Percentiles rank a stretch among this genome's conserved stretches.
Evolutionary conservation across 108 stramenopile genomes (phyloP).

Genomic region (Chaetoceros tenuissimus): DNA sequence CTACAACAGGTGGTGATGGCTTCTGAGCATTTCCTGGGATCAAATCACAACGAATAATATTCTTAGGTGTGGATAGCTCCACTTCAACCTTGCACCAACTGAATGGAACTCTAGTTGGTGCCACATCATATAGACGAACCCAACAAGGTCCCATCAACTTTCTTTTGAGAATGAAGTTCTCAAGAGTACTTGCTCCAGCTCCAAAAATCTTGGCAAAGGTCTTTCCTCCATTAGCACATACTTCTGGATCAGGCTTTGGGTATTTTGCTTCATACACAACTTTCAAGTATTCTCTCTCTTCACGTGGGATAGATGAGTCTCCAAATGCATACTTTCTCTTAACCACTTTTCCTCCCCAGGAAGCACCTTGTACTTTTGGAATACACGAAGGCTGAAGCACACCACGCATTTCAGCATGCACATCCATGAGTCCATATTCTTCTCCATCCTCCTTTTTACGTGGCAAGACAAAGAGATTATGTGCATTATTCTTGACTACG

Average conservation of each 20-base stretch:
- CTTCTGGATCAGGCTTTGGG: slow-evolving; percentile 42
- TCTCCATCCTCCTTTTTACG: slow-evolving; percentile 36
- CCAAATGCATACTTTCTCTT: slow-evolving; percentile 93
- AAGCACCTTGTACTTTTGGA: slow-evolving; percentile 58
- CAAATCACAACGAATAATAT: slow-evolving; percentile 48
- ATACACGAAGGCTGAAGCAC: slow-evolving; percentile 71
- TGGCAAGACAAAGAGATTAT: slow-evolving; percentile 91
- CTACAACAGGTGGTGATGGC: slow-evolving; percentile 76
- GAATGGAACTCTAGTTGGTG: slow-evolving; percentile 13
- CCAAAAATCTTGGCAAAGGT: slow-evolving; percentile 86
- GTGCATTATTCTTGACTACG: slow-evolving; percentile 66
- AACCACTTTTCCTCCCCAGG: slow-evolving; percentile 84
- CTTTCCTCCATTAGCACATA: slow-evolving; percentile 70
- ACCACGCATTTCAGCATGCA: slow-evolving; percentile 72
- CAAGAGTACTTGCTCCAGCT: slow-evolving; percentile 70
- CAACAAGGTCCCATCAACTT: slow-evolving; percentile 97
- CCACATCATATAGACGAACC: slow-evolving; percentile 70
- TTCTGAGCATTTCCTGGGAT: slow-evolving; percentile 28
- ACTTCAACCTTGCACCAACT: slow-evolving; percentile 93
- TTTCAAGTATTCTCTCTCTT: slow-evolving; percentile 87
- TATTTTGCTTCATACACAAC: slow-evolving; percentile 90
- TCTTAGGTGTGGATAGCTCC: slow-evolving; percentile 69
- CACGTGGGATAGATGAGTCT: slow-evolving; percentile 84
- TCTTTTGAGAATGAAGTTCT: slow-evolving; percentile 93
- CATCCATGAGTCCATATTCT: slow-evolving; percentile 53